These are phyloP conservation scores for Penicillium angulare DNA, from an alignment of 495 filamentous ascomycete genomes.

Conservation along the genomic window DNA sequence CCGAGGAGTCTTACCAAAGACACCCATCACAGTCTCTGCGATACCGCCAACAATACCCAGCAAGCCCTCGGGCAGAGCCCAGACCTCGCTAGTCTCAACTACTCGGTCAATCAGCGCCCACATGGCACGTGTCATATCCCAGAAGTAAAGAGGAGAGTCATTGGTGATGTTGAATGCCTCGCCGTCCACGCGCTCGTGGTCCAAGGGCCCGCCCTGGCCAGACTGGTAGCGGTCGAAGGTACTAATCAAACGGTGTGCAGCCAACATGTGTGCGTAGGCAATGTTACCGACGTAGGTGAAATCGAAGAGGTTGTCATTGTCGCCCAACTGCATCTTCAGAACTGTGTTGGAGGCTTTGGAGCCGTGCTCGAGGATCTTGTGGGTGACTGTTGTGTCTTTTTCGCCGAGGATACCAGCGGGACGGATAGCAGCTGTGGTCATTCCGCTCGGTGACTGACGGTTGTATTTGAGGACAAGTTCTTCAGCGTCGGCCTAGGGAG, in stretches of 20 bases:
- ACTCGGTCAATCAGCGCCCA: constrained; percentile 72
- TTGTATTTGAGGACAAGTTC: constrained; percentile 81
- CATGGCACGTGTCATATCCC: constrained; percentile 81
- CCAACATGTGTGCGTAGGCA: constrained; percentile 48
- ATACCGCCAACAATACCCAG: constrained; percentile 64
- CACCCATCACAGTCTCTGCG: constrained; percentile 64
- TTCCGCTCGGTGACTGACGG: constrained; percentile 58
- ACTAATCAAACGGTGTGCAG: constrained; percentile 67
- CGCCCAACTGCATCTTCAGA: constrained; percentile 79
- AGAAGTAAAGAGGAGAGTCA: constrained; percentile 89
- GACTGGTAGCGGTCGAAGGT: constrained; percentile 51
- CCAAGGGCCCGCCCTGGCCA: constrained; percentile 57
- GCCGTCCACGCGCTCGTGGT: constrained; percentile 81
- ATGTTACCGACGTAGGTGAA: constrained; percentile 57
- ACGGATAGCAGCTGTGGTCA: constrained; percentile 78
- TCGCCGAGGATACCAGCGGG: constrained; percentile 91
- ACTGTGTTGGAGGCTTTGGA: constrained; percentile 51
- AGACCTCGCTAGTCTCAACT: constrained; percentile 64
- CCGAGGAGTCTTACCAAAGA: constrained; percentile 71
- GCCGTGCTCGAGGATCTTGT: constrained; percentile 48
- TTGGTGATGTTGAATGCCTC: constrained; percentile 97
- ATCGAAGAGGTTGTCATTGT: constrained; percentile 75
- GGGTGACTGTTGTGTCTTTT: constrained; percentile 74
- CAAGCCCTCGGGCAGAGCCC: constrained; percentile 63
- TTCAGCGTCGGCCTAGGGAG: constrained; percentile 77